Evolutionary conservation across 2,329 filamentous ascomycete genomes (phyloP).

Genomic region (Monilinia polystroma): DNA sequence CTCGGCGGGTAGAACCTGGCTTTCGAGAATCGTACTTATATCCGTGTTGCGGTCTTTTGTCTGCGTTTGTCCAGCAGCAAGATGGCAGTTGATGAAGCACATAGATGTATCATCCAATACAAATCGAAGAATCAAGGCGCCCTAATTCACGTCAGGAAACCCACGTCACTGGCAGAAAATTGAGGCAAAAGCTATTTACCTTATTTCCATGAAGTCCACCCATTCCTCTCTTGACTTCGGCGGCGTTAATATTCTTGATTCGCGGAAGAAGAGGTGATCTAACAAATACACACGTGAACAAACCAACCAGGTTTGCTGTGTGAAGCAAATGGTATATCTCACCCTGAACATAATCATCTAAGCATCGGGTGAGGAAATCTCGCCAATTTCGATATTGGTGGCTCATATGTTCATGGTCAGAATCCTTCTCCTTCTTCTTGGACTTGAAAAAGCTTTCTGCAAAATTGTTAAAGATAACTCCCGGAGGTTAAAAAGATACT

Average conservation of each 20-base stretch:
- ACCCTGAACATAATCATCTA: conserved; percentile 82
- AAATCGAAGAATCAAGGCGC: conserved; percentile 88
- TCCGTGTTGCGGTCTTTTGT: conserved; percentile 92
- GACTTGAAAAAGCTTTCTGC: conserved; percentile 82
- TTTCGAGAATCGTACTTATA: conserved; percentile 83
- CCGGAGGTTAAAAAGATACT: conserved; percentile 37
- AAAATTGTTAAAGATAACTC: conserved; percentile 36
- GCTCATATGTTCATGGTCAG: conserved; percentile 88
- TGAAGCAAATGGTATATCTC: conserved; percentile 84
- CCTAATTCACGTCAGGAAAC: conserved; percentile 45
- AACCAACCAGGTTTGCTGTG: conserved; percentile 83
- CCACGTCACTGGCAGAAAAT: background rate
- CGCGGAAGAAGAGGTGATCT: conserved; percentile 74
- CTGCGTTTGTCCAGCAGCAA: conserved; percentile 89
- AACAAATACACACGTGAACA: conserved; percentile 96
- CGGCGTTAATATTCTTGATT: conserved; percentile 73
- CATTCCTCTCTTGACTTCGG: conserved; percentile 94
- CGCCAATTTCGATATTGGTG: conserved; percentile 97
- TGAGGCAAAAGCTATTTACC: conserved; percentile 40
- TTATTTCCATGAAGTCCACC: conserved; percentile 95
- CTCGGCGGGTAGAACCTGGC: conserved; percentile 70
- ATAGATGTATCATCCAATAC: conserved; percentile 89
- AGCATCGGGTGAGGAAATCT: conserved; percentile 77
- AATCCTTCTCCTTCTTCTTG: conserved; percentile 75
- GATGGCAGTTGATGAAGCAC: conserved; percentile 96